Percentiles rank a stretch among this genome's conserved stretches.
phyloP scores from a whole-genome alignment of 2,329 filamentous ascomycete species.

The Aspergillus pseudoterreus region DNA sequence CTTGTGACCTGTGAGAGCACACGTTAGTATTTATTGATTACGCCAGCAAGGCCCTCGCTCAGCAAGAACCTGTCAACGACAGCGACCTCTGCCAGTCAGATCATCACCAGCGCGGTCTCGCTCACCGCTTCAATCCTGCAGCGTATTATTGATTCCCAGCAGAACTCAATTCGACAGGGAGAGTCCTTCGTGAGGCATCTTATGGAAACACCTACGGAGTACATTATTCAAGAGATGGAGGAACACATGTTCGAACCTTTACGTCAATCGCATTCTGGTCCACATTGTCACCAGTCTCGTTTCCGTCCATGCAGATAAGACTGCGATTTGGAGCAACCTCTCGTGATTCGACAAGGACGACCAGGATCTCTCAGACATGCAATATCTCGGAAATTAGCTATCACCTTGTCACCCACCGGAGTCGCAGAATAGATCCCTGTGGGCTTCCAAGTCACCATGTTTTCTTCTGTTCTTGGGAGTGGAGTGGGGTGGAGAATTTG shows the following conservation, averaged over 20 bases:
- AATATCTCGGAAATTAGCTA: slow-evolving; percentile 8
- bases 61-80: not conserved
- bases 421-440: not conserved
- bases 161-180: not conserved
- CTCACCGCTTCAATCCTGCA: slow-evolving; percentile 17
- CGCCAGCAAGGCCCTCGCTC: slow-evolving; percentile 7
- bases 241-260: not conserved
- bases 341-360: too few relatives aligned
- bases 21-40: slow-evolving; percentile 4
- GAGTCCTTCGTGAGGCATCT: not conserved
- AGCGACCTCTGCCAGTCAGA: not conserved
- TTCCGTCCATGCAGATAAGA: too few relatives aligned
- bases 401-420: slow-evolving; percentile 7
- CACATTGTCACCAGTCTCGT: not conserved
- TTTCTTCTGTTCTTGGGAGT: not conserved
- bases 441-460: not conserved
- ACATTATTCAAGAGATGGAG: not conserved
- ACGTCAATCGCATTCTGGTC: not conserved
- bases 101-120: slow-evolving; percentile 2
- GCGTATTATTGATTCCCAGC: slow-evolving; percentile 13
- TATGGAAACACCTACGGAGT: not conserved
- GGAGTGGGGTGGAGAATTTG: slow-evolving; percentile 7
- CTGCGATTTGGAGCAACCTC: too few relatives aligned
- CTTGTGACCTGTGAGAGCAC: slow-evolving; percentile 13
- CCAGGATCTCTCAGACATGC: not conserved